phyloP scores from a whole-genome alignment of 805 yeast species.

The Scheffersomyces amazonensis region DNA sequence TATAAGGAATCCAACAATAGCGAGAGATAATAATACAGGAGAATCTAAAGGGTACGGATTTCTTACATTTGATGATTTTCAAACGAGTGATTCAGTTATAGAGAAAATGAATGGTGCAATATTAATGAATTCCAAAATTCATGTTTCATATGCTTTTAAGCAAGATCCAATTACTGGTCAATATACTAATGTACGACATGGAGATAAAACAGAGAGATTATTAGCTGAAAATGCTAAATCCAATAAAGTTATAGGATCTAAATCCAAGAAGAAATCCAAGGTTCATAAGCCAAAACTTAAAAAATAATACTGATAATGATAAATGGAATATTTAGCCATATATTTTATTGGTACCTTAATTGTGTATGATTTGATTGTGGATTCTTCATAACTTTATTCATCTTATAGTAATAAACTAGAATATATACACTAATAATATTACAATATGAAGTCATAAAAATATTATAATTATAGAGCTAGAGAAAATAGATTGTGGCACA shows the following conservation, averaged over 20 bases:
- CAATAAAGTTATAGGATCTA: conserved; percentile 19
- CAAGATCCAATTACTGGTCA: conserved; percentile 38
- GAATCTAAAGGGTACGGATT: conserved; percentile 64
- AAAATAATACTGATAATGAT: background rate
- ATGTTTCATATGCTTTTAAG: conserved; percentile 70
- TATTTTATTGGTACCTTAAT: no score
- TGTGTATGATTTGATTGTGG: no score
- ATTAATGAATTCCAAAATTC: conserved; percentile 63
- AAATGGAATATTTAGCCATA: background rate
- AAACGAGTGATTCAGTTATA: conserved; percentile 69
- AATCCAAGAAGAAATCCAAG: background rate
- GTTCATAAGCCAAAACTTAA: conserved; percentile 2
- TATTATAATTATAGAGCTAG: no score
- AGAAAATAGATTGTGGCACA: no score
- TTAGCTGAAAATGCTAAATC: conserved; percentile 63
- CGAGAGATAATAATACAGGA: conserved; percentile 44
- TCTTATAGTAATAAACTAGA: no score
- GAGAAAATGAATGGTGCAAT: conserved; percentile 64
- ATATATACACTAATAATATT: no score
- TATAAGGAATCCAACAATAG: conserved; percentile 46
- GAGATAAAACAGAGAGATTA: conserved; percentile 73
- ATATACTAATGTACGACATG: conserved; percentile 59
- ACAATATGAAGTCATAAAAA: no score
- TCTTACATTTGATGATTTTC: conserved; percentile 61
- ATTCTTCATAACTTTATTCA: no score